phyloP scores from a whole-genome alignment of 169 alveolate genomes.

The Hepatocystis sp. region DNA sequence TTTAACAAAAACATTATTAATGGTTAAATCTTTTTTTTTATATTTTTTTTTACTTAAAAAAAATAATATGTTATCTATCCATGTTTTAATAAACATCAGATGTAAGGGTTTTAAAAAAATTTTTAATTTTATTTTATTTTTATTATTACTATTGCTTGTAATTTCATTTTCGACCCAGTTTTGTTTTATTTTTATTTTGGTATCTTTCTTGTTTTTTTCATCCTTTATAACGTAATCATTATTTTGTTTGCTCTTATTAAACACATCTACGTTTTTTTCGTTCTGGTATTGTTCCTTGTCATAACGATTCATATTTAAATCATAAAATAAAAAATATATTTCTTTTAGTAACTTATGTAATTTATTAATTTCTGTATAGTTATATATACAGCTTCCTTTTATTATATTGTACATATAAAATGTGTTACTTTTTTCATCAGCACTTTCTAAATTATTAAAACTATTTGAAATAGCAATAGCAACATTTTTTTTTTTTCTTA shows the following conservation, averaged over 20 bases:
- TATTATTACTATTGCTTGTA: not conserved
- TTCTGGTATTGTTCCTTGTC: not conserved
- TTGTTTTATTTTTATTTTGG: no score
- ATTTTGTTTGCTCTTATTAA: not conserved
- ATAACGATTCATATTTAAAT: slow-evolving; percentile 8
- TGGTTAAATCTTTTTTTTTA: slow-evolving; percentile 1
- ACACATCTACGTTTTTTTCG: not conserved
- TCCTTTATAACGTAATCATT: not conserved
- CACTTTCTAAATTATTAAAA: no score
- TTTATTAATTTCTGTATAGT: slow-evolving; percentile 12
- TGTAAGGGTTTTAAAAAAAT: slow-evolving; percentile 12
- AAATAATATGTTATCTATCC: slow-evolving; percentile 12
- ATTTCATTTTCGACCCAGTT: not conserved
- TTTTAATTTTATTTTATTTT: not conserved
- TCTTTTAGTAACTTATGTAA: slow-evolving; percentile 14
- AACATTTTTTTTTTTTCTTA: no score
- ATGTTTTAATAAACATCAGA: slow-evolving; percentile 7
- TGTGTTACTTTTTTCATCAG: no score
- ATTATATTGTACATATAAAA: not conserved
- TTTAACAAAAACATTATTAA: slow-evolving; percentile 31
- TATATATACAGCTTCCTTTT: slow-evolving; percentile 18
- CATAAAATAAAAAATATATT: slow-evolving; percentile 27
- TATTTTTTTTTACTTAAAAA: not conserved
- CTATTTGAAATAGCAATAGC: no score
- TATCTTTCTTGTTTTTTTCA: not conserved